Evolutionary conservation across 805 yeast species (phyloP).

Genomic region (Wickerhamomyces bovis): DNA sequence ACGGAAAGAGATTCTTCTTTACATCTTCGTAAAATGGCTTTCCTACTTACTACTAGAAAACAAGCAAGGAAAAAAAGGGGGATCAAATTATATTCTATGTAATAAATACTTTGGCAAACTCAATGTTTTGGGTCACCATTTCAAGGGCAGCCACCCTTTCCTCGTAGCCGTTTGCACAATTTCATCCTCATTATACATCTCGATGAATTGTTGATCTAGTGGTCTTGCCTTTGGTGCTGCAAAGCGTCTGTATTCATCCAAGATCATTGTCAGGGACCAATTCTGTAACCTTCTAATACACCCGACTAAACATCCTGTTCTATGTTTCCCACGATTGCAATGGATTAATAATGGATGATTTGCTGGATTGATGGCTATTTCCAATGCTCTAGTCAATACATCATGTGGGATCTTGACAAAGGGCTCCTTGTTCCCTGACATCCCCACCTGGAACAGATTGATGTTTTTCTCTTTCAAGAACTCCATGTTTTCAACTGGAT

Average conservation of each 20-base stretch:
- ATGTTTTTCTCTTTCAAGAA: constrained; percentile 60
- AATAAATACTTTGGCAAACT: no score
- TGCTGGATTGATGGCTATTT: constrained; percentile 72
- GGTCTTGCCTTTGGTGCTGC: constrained; percentile 95
- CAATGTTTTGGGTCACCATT: constrained; percentile 44
- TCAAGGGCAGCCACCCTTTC: constrained; percentile 58
- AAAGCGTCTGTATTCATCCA: constrained; percentile 91
- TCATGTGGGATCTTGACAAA: constrained; percentile 71
- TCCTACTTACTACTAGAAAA: no score
- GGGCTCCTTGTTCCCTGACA: constrained; percentile 95
- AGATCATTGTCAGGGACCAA: constrained; percentile 91
- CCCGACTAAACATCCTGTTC: constrained; percentile 96
- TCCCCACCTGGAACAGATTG: constrained; percentile 76
- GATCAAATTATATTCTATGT: no score
- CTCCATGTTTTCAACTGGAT: constrained; percentile 69
- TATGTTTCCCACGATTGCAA: constrained; percentile 93
- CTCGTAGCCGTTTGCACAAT: constrained; percentile 49
- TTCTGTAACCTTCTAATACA: constrained; percentile 82
- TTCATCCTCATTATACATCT: constrained; percentile 68
- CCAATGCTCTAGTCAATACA: constrained; percentile 71
- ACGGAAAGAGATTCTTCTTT: constrained; percentile 64
- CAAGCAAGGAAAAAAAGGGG: constrained; percentile 25
- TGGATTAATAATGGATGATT: constrained; percentile 92
- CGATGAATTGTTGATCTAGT: constrained; percentile 92
- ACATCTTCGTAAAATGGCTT: neutral